These are phyloP conservation scores for Sutorius australiensis DNA, from an alignment of 768 basidiomycete species.

Conservation along the genomic window DNA sequence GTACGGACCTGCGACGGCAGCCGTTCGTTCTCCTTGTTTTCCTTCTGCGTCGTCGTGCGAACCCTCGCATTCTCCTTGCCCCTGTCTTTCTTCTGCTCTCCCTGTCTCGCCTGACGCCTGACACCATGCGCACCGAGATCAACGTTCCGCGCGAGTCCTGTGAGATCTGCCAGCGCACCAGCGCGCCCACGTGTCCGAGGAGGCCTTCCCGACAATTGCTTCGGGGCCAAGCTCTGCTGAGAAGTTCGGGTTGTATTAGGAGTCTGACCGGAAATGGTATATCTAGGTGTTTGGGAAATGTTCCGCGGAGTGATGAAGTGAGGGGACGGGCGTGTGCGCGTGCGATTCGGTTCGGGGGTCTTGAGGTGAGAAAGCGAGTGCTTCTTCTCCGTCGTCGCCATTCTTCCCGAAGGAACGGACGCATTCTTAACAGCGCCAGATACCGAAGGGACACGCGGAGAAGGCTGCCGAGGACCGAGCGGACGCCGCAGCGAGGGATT, in stretches of 20 bases:
- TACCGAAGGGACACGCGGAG: slow-evolving; percentile 9
- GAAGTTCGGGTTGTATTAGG: slow-evolving; percentile 16
- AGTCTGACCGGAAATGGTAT: slow-evolving; percentile 22
- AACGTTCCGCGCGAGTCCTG: slow-evolving; percentile 33
- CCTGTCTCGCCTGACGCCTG: slow-evolving; percentile 14
- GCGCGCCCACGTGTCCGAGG: slow-evolving; percentile 24
- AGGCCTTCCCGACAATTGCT: slow-evolving; percentile 29
- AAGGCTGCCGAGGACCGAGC: slow-evolving; percentile 19
- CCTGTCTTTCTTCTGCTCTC: slow-evolving; percentile 29
- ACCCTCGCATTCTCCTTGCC: slow-evolving; percentile 21
- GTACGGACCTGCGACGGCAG: background rate
- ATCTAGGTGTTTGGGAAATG: slow-evolving; percentile 7
- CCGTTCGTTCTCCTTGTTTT: slow-evolving; percentile 29
- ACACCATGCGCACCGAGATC: slow-evolving; percentile 30
- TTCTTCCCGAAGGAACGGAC: background rate
- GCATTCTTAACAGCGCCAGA: slow-evolving; percentile 1
- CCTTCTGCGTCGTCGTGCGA: slow-evolving; percentile 14
- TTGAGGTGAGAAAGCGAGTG: background rate
- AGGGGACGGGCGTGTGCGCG: slow-evolving; percentile 7
- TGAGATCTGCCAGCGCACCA: slow-evolving; percentile 40
- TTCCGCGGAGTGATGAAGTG: background rate
- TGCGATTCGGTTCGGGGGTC: slow-evolving; percentile 5
- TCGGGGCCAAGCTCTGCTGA: slow-evolving; percentile 7
- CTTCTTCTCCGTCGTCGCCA: slow-evolving; percentile 5
- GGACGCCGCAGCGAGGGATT: slow-evolving; percentile 25